Percentiles rank a stretch among this genome's conserved stretches.
Conservation (phyloP, 257 asterid species). For the Voacanga thouarsii region DNA sequence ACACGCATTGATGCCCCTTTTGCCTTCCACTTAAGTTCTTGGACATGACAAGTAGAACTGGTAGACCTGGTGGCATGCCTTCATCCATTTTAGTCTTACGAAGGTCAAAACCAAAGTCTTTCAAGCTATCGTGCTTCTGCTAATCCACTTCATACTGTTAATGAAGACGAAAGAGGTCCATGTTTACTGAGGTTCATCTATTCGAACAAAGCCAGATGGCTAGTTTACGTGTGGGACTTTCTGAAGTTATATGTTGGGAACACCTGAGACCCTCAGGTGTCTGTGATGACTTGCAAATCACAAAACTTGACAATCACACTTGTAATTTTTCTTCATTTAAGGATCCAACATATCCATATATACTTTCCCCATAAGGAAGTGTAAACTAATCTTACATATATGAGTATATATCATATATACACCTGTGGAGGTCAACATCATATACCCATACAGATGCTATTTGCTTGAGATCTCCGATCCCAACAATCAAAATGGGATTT, state of each 20-base stretch:
- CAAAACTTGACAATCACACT: background rate
- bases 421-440: background rate
- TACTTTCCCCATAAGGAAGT: conserved; percentile 38
- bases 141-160: conserved; percentile 5
- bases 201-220: conserved; percentile 16
- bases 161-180: background rate
- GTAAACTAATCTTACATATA: conserved; percentile 7
- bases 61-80: too few species aligned
- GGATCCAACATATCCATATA: background rate
- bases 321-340: background rate
- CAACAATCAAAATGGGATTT: conserved; percentile 20
- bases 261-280: background rate
- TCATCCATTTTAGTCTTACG: too few species aligned
- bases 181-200: background rate
- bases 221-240: conserved; percentile 13
- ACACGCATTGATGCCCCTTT: too few species aligned
- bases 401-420: background rate
- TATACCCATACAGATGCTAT: conserved; percentile 21
- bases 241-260: background rate
- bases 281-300: background rate
- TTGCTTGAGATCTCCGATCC: conserved; percentile 29
- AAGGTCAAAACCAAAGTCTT: conserved; percentile 11
- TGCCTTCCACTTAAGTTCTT: too few species aligned
- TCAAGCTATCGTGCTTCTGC: conserved; percentile 2
- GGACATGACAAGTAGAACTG: too few species aligned